These are phyloP conservation scores for Diaporthe ilicicola DNA, from an alignment of 2,329 filamentous ascomycete species.

Conservation along the genomic window DNA sequence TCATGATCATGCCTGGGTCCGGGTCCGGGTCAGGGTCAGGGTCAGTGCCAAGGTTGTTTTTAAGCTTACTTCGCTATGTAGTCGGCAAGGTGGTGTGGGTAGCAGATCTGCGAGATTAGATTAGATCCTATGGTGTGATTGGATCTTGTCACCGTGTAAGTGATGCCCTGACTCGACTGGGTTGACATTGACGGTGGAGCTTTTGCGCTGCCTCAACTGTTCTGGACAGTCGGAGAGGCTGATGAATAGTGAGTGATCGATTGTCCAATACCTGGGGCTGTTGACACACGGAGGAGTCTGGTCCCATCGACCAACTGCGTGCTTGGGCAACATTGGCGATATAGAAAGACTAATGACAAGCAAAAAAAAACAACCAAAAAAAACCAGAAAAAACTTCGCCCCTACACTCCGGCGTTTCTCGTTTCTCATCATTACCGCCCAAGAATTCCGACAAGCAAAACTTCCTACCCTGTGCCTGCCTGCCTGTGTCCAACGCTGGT, in stretches of 20 bases:
- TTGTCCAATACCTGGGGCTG: background rate
- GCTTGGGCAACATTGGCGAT: background rate
- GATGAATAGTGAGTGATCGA: background rate
- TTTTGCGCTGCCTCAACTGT: background rate
- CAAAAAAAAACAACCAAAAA: background rate
- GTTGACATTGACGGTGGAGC: background rate
- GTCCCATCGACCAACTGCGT: background rate
- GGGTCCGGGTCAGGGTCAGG: background rate
- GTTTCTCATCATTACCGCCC: background rate
- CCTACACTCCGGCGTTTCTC: background rate
- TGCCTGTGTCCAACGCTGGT: background rate
- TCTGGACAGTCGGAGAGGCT: background rate
- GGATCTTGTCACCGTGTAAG: conserved; percentile 3
- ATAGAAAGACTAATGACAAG: background rate
- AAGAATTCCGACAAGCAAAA: background rate
- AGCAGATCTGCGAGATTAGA: conserved; percentile 27
- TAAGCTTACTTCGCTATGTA: conserved; percentile 17
- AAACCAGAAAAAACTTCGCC: too few relatives aligned
- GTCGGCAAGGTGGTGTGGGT: conserved; percentile 2
- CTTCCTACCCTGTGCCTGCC: background rate
- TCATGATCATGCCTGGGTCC: background rate
- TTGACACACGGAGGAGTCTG: background rate
- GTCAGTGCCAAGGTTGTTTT: background rate
- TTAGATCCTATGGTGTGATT: conserved; percentile 31
- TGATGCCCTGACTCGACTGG: background rate